These are phyloP conservation scores for Ceratobasidium sp. DNA, from an alignment of 1,284 basidiomycete species.

Conservation along the genomic window DNA sequence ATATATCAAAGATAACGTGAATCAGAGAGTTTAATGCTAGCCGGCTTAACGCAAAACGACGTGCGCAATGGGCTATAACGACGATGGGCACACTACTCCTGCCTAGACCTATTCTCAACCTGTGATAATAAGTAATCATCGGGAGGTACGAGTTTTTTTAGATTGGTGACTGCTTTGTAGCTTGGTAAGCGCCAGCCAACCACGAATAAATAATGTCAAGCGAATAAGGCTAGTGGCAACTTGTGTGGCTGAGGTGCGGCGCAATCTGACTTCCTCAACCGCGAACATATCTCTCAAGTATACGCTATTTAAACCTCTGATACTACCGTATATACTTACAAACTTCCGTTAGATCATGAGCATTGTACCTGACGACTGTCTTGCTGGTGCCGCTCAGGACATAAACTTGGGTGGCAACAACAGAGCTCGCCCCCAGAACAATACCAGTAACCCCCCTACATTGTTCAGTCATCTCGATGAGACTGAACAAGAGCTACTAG, in stretches of 20 bases:
- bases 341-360: neutral
- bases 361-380: too few species aligned
- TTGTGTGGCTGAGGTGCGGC: neutral
- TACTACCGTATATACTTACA: neutral
- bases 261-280: neutral
- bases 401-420: neutral
- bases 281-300: neutral
- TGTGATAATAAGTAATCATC: neutral
- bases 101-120: neutral
- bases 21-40: too few species aligned
- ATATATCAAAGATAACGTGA: too few species aligned
- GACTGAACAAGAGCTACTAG: neutral
- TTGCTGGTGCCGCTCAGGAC: too few species aligned
- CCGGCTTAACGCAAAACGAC: too few species aligned
- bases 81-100: too few species aligned
- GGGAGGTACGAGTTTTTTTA: neutral
- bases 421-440: neutral
- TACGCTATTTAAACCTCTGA: neutral
- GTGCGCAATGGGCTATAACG: too few species aligned
- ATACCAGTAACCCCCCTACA: neutral
- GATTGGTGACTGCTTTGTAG: too few species aligned
- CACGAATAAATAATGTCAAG: too few species aligned
- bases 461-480: neutral
- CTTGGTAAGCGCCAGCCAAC: too few species aligned
- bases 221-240: too few species aligned